Percentiles rank a stretch among this genome's conserved stretches.
These are phyloP conservation scores for Coemansia sp. DNA, from an alignment of 192 early-diverging fungal genomes.

Conservation along the genomic window DNA sequence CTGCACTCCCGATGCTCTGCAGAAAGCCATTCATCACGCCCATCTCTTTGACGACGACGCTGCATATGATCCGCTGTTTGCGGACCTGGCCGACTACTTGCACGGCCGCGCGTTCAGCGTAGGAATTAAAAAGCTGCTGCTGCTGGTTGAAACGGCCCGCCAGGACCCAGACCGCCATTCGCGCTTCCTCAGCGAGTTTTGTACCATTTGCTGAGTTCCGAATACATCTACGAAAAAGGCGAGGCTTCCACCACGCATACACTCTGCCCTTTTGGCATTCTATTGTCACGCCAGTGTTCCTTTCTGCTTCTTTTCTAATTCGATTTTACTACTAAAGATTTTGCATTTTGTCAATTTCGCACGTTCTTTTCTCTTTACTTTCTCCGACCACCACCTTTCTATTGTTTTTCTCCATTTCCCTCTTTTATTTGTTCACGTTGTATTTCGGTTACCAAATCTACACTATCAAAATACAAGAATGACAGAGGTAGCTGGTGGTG, in stretches of 20 bases:
- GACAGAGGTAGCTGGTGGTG: slow-evolving; percentile 31
- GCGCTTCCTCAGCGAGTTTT: slow-evolving; percentile 37
- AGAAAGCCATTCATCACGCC: slow-evolving; percentile 63
- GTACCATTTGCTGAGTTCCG: slow-evolving; percentile 18
- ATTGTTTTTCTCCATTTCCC: too few species aligned
- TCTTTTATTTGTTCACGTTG: not conserved
- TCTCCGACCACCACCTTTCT: too few species aligned
- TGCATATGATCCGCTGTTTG: slow-evolving; percentile 62
- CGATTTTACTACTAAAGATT: too few species aligned
- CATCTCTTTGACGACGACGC: slow-evolving; percentile 64
- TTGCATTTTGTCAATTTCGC: too few species aligned
- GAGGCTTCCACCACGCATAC: too few species aligned
- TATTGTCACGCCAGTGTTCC: too few species aligned
- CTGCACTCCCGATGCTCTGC: slow-evolving; percentile 66
- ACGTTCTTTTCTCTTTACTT: too few species aligned
- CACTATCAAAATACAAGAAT: slow-evolving; percentile 6
- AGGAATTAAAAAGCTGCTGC: slow-evolving; percentile 89
- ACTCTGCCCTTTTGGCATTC: too few species aligned
- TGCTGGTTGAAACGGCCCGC: slow-evolving; percentile 87
- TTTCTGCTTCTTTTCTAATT: too few species aligned
- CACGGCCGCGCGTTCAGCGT: slow-evolving; percentile 67
- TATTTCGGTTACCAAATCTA: not conserved
- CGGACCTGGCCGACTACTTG: slow-evolving; percentile 55
- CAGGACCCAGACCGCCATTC: slow-evolving; percentile 65
- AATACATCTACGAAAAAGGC: too few species aligned